A percentile compares a stretch with the other conserved stretches of the same genome.
phyloP scores from a whole-genome alignment of 148 eudicot species.

The Linanthus parryae region DNA sequence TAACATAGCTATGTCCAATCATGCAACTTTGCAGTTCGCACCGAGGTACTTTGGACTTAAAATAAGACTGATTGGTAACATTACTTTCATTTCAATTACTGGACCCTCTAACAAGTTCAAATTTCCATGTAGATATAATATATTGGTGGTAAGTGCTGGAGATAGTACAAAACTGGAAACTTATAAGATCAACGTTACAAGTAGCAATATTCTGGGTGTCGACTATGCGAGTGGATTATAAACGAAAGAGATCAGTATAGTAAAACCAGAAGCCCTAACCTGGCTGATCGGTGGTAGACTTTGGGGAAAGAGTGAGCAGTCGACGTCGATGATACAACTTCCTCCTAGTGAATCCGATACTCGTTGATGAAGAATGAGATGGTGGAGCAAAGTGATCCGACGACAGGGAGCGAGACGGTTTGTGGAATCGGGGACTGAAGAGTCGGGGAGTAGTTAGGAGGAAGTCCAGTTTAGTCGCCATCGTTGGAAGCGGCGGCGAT shows the following conservation, averaged over 20 bases:
- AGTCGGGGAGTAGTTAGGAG: slow-evolving; percentile 36
- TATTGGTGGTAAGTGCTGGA: no score
- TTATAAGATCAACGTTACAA: not conserved
- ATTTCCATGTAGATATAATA: no score
- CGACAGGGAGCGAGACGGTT: slow-evolving; percentile 21
- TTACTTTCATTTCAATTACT: no score
- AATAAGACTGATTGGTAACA: no score
- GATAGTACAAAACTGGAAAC: no score
- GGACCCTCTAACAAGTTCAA: no score
- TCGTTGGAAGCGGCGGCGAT: slow-evolving; percentile 19
- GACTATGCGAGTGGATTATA: not conserved
- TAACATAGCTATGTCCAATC: no score
- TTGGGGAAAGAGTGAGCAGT: slow-evolving; percentile 37
- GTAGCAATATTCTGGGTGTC: not conserved
- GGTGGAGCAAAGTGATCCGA: slow-evolving; percentile 32
- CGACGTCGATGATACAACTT: slow-evolving; percentile 27
- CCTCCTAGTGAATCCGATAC: slow-evolving; percentile 23
- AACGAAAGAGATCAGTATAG: not conserved
- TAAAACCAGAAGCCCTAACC: slow-evolving; percentile 23
- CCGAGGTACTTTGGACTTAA: no score
- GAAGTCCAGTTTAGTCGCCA: slow-evolving; percentile 65
- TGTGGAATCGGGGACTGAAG: slow-evolving; percentile 29
- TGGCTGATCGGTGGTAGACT: slow-evolving; percentile 72
- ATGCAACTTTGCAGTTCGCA: no score
- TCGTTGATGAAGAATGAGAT: no score